Conservation (phyloP, 177 flowering plant species). For the Tripterygium wilfordii region DNA sequence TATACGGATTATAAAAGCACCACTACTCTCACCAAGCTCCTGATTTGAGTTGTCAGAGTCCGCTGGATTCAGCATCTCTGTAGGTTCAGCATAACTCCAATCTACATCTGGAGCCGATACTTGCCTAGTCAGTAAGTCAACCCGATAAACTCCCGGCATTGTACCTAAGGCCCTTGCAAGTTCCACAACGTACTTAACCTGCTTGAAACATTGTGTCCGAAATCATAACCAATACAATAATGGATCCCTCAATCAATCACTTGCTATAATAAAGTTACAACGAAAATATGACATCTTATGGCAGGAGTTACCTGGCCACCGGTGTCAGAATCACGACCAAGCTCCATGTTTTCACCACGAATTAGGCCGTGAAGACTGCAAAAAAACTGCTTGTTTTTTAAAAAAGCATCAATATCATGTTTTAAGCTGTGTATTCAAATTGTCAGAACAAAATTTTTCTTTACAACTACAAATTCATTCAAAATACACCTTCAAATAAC, state of each 20-base stretch:
- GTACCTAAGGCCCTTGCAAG: constrained; percentile 95
- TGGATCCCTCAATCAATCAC: no score
- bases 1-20: constrained; percentile 91
- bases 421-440: not conserved
- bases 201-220: not conserved
- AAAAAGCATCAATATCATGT: constrained; percentile 4
- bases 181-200: constrained; percentile 98
- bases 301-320: constrained; percentile 86
- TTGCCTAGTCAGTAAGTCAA: constrained; percentile 94
- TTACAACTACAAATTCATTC: no score
- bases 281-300: constrained; percentile 2
- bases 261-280: not conserved
- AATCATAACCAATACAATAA: constrained; percentile 1
- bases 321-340: constrained; percentile 98
- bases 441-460: no score
- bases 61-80: constrained; percentile 71
- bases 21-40: constrained; percentile 91
- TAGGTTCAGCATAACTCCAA: constrained; percentile 95
- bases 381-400: constrained; percentile 26
- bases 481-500: no score
- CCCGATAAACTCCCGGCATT: constrained; percentile 96
- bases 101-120: constrained; percentile 88
- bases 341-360: constrained; percentile 99
- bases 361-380: constrained; percentile 95
- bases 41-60: constrained; percentile 38